Evolutionary conservation across 441 rosid genomes (phyloP).

Genomic region (Brassica balearica): DNA sequence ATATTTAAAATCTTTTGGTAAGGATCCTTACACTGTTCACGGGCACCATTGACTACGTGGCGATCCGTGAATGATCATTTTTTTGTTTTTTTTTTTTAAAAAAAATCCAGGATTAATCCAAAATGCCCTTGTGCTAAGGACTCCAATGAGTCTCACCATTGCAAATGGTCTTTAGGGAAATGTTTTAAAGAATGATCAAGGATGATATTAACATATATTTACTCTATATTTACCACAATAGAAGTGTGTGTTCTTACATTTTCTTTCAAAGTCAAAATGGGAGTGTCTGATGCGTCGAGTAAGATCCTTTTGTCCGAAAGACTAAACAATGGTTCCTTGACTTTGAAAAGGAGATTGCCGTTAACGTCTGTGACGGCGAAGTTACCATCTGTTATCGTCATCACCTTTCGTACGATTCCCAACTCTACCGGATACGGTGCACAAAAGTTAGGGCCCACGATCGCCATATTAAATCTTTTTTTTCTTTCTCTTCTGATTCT

Average conservation of each 20-base stretch:
- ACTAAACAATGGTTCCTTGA: slow-evolving; percentile 42
- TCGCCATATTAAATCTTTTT: slow-evolving; percentile 29
- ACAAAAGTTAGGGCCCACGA: slow-evolving; percentile 37
- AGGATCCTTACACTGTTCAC: no score
- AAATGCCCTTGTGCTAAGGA: no score
- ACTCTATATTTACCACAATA: not conserved
- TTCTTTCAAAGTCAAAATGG: slow-evolving; percentile 37
- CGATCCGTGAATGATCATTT: no score
- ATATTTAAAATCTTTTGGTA: no score
- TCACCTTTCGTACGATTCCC: slow-evolving; percentile 42
- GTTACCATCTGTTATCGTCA: slow-evolving; percentile 45
- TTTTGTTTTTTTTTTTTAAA: no score
- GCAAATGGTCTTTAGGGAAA: not conserved
- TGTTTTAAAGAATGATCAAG: not conserved
- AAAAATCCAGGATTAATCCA: no score
- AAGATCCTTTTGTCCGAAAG: slow-evolving; percentile 41
- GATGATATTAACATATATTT: not conserved
- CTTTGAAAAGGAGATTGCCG: slow-evolving; percentile 42
- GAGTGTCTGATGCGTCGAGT: slow-evolving; percentile 38
- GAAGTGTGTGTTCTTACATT: slow-evolving; percentile 27
- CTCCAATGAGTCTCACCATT: no score
- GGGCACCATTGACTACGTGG: no score
- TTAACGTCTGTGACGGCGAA: slow-evolving; percentile 43
- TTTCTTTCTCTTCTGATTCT: not conserved
- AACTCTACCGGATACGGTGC: slow-evolving; percentile 43